Evolutionary conservation across 1,139 yeast genomes (phyloP), one percentile per base, ranked within the genome.

Genomic region (Diutina pseudorugosa): DNA sequence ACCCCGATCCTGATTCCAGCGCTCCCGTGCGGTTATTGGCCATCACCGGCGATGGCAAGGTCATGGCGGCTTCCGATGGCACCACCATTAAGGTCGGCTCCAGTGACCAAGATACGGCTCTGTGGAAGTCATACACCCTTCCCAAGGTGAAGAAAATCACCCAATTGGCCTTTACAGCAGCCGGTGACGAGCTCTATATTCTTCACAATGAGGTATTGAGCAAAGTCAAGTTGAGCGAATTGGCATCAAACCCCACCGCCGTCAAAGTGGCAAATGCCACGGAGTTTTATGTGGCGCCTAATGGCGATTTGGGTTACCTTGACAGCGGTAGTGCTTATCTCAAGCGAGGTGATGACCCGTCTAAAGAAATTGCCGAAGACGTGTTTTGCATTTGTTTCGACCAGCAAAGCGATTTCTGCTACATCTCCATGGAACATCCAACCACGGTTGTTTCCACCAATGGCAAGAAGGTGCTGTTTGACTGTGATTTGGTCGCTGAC

Each of bases 351-450:
- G 12, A 20, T n/a, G 33, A 3, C 4, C 23, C 18, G 3, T 7
- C 25, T 30, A 9, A 30, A 14, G 47, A 43, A 43, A 21, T 43
- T 6, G 30, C 47, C 33, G 47, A 43, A 14, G 47, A 43, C 25
- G 47, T 43, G 19, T 43, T 14, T 43, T 43, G 47, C 30, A 9
- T 43, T 14, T 43, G 47, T 23, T 43, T 43, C 21, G 47, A 43
- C 11, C 27, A 23, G 9, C 30, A 23, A 12, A 14, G 33, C 47
- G 23, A 20, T 2, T 23, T 43, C 4, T 43, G 19, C n/a, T 43
- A 43, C 14, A 43, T 43, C 14, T 25, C 19, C 19, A 43, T 43
- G 23, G 25, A 9, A 11, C 18, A 43, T 8, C 33, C 47, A 3
- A 21, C 30, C 4, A 12, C 16, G 11, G 47, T 43, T 3, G 8